These are phyloP conservation scores for Tolypocladium nubicola DNA, from an alignment of 2,329 filamentous ascomycete genomes.

Conservation along the genomic window DNA sequence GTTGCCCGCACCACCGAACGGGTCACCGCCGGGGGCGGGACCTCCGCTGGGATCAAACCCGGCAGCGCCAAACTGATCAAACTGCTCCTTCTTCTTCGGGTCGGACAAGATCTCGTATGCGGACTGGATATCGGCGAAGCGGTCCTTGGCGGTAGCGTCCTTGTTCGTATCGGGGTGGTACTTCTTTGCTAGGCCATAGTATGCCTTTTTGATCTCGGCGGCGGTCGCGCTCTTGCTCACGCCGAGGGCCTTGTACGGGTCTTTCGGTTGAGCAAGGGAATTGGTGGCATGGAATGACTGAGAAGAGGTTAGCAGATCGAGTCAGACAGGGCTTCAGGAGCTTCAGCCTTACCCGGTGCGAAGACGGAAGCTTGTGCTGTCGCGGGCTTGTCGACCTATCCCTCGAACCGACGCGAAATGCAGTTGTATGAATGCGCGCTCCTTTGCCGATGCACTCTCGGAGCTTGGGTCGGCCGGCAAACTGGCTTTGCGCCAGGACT, in stretches of 20 bases:
- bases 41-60: conserved; percentile 72
- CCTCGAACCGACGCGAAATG: conserved; percentile 9
- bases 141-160: conserved; percentile 84
- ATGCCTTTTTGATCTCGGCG: conserved; percentile 93
- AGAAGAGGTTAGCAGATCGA: not conserved
- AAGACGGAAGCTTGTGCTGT: conserved; percentile 7
- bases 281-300: conserved; percentile 53
- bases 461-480: conserved; percentile 27
- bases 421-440: conserved; percentile 22
- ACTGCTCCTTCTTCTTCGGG: conserved; percentile 84
- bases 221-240: conserved; percentile 73
- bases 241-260: conserved; percentile 82
- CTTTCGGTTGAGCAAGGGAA: conserved; percentile 45
- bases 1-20: conserved; percentile 53
- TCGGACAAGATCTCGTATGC: conserved; percentile 93
- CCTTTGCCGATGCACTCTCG: conserved; percentile 27
- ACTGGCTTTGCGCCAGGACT: conserved; percentile 31
- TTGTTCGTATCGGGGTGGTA: conserved; percentile 98
- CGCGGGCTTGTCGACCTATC: conserved; percentile 10
- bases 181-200: conserved; percentile 95
- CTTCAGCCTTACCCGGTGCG: conserved; percentile 17
- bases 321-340: not conserved
- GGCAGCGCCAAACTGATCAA: conserved; percentile 79
- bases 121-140: conserved; percentile 83
- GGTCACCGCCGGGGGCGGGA: conserved; percentile 49